Evolutionary conservation across 305 asterid genomes (phyloP).

Genomic region (Fraxinus floribunda): DNA sequence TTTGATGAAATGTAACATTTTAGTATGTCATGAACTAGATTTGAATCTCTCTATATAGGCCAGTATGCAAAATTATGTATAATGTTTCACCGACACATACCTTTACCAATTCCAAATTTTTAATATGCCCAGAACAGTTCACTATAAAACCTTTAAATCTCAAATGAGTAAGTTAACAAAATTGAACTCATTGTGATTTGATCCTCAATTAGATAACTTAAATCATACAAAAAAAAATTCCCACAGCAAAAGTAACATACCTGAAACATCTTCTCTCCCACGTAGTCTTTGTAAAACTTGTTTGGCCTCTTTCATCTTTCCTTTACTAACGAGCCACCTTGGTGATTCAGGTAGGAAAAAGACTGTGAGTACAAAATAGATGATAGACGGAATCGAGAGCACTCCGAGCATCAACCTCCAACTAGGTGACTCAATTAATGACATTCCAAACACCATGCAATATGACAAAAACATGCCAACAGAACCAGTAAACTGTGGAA

Average conservation of each 20-base stretch:
- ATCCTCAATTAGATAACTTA: neutral
- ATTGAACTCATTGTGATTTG: neutral
- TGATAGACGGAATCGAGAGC: constrained; percentile 67
- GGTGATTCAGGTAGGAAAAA: constrained; percentile 94
- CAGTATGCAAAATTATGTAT: neutral
- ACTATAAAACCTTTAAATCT: neutral
- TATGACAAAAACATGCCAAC: constrained; percentile 82
- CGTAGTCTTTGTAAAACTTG: constrained; percentile 69
- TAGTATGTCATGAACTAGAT: neutral
- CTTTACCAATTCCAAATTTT: neutral
- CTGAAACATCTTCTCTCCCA: constrained; percentile 82
- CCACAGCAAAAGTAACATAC: constrained; percentile 27
- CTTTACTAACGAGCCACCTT: constrained; percentile 94
- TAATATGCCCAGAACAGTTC: neutral
- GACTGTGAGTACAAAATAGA: constrained; percentile 55
- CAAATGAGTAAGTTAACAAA: neutral
- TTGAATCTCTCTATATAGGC: neutral
- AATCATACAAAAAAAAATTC: neutral
- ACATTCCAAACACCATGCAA: constrained; percentile 89
- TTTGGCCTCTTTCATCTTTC: constrained; percentile 79
- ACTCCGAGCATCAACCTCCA: constrained; percentile 98
- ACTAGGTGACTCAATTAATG: constrained; percentile 64
- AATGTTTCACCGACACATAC: neutral
- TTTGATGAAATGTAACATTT: neutral
- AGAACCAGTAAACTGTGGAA: constrained; percentile 88